Evolutionary conservation across 495 filamentous ascomycete species (phyloP).

Genomic region (Tuber borchii): DNA sequence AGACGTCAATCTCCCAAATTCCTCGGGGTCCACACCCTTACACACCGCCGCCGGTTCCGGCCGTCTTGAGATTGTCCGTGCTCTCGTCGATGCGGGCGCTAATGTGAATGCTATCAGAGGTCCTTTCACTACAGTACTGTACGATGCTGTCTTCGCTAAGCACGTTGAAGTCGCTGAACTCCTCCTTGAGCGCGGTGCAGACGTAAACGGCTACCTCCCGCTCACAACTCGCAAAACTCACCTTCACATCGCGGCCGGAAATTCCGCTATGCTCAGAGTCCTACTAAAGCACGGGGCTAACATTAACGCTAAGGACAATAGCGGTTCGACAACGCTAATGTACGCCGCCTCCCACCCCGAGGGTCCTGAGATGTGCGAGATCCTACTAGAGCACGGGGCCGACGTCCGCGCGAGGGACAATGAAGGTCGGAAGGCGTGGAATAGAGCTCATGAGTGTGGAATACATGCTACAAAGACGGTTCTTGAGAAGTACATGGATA

Average conservation of each 20-base stretch:
- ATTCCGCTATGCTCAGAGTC: background rate
- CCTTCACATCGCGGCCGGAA: slow-evolving; percentile 11
- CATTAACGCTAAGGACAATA: slow-evolving; percentile 5
- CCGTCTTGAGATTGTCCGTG: background rate
- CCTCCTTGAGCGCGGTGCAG: background rate
- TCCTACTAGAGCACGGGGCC: slow-evolving; percentile 3
- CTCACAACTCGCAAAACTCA: background rate
- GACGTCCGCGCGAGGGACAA: background rate
- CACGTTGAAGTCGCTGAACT: background rate
- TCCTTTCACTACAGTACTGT: background rate
- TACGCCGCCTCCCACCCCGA: background rate
- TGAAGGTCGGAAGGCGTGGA: slow-evolving; percentile 1
- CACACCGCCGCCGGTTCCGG: background rate
- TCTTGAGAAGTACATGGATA: slow-evolving; percentile 1
- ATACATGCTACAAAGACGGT: background rate
- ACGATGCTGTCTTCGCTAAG: background rate
- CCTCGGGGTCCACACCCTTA: background rate
- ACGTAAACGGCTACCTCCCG: background rate
- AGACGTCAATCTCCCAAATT: background rate
- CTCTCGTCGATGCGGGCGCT: background rate
- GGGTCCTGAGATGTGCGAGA: background rate
- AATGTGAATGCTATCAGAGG: background rate
- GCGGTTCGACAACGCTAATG: background rate
- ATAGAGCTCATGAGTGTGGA: background rate
- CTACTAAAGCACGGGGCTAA: background rate